Conservation (phyloP, 805 yeast species). For the Nakazawaea peltata region DNA sequence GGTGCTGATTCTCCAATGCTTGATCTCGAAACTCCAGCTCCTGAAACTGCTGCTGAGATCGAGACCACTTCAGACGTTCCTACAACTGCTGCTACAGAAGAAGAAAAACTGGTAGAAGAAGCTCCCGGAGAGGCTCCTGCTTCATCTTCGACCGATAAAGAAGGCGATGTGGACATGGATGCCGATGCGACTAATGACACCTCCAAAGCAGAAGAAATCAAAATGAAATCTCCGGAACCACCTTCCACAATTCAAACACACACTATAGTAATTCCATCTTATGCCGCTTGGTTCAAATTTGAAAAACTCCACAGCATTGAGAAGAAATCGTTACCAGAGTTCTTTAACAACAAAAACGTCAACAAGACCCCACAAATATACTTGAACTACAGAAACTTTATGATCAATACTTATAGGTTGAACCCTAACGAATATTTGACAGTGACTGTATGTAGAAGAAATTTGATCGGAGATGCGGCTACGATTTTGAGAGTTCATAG, state of each 20-base stretch:
- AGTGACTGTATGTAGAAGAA: constrained; percentile 85
- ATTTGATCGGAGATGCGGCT: constrained; percentile 87
- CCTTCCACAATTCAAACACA: constrained; percentile 54
- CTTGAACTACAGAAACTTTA: constrained; percentile 76
- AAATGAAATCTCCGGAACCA: constrained; percentile 7
- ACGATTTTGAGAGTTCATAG: constrained; percentile 78
- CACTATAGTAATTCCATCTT: constrained; percentile 79
- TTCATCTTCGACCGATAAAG: neutral
- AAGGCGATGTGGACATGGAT: neutral
- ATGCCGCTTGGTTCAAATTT: constrained; percentile 79
- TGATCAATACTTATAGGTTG: constrained; percentile 79
- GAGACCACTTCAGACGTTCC: neutral
- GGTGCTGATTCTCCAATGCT: too few relatives aligned
- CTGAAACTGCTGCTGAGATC: neutral
- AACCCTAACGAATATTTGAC: constrained; percentile 88
- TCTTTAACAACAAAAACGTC: constrained; percentile 50
- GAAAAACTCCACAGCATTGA: constrained; percentile 70
- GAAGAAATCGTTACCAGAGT: constrained; percentile 79
- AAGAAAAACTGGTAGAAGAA: neutral
- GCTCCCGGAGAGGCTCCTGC: neutral
- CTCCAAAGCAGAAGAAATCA: neutral
- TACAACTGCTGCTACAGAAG: neutral
- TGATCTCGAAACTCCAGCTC: too few relatives aligned
- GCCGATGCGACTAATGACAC: neutral
- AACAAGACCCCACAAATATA: constrained; percentile 82